These are phyloP conservation scores for Fusarium tuaranense DNA, from an alignment of 2,329 filamentous ascomycete genomes.

Conservation along the genomic window DNA sequence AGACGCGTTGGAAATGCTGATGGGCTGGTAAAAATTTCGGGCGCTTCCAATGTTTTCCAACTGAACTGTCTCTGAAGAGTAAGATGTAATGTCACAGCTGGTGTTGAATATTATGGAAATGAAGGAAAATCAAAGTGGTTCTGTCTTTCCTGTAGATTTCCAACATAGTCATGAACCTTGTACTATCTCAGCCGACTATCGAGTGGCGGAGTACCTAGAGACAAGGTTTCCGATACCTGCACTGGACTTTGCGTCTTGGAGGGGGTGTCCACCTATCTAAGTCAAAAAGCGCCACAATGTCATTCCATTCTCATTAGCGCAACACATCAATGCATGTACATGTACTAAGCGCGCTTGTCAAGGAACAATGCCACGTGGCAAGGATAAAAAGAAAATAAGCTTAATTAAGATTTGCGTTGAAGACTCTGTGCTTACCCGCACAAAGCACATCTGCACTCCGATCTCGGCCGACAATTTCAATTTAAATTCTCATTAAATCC, in stretches of 20 bases:
- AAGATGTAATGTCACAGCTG: neutral
- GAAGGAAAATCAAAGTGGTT: neutral
- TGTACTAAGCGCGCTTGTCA: neutral
- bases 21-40: neutral
- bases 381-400: neutral
- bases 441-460: neutral
- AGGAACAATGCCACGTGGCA: neutral
- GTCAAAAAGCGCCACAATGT: no score
- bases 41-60: neutral
- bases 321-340: neutral
- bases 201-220: no score
- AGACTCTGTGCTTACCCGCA: neutral
- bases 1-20: neutral
- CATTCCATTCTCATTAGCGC: no score
- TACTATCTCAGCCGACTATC: neutral
- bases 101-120: no score
- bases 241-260: no score
- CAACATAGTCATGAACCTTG: neutral
- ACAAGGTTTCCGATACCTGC: no score
- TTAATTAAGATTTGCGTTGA: neutral
- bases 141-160: neutral
- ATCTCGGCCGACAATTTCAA: neutral
- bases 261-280: no score
- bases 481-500: neutral
- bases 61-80: neutral